Evolutionary conservation across 768 basidiomycete species (phyloP).

Genomic region (Amanita subjunquillea): DNA sequence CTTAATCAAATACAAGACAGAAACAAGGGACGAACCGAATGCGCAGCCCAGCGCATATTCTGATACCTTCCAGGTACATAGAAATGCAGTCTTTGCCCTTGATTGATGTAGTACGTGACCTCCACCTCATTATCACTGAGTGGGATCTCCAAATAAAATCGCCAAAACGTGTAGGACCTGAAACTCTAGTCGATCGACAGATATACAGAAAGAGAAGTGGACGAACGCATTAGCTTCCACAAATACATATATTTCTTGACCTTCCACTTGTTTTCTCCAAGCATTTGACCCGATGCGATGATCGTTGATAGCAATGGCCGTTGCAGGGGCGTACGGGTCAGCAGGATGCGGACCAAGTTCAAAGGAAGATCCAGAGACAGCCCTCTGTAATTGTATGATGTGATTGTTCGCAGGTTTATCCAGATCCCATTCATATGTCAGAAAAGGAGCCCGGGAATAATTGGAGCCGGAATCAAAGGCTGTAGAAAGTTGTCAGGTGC

Average conservation of each 20-base stretch:
- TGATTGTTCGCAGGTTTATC: conserved; percentile 17
- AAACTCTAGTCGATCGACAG: not conserved
- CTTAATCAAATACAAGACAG: not conserved
- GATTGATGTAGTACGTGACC: conserved; percentile 75
- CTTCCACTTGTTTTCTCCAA: conserved; percentile 33
- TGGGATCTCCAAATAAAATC: conserved; percentile 81
- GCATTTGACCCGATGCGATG: conserved; percentile 19
- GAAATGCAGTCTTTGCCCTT: conserved; percentile 69
- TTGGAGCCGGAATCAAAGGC: conserved; percentile 72
- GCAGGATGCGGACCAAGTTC: conserved; percentile 68
- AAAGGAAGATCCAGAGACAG: conserved; percentile 23
- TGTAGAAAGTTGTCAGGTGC: conserved; percentile 13
- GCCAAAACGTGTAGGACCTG: conserved; percentile 90
- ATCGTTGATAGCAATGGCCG: conserved; percentile 15
- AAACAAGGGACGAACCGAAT: conserved; percentile 48
- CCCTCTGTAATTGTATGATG: conserved; percentile 5
- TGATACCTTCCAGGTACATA: conserved; percentile 70
- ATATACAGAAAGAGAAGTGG: not conserved
- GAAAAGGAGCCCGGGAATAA: conserved; percentile 63
- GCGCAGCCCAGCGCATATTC: conserved; percentile 86
- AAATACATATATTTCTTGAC: conserved; percentile 70
- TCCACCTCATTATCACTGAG: conserved; percentile 61
- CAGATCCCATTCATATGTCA: conserved; percentile 72
- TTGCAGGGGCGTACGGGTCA: conserved; percentile 49
- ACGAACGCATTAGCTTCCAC: conserved; percentile 43